Conservation (phyloP, 495 filamentous ascomycete species). For the Platismatia glauca region DNA sequence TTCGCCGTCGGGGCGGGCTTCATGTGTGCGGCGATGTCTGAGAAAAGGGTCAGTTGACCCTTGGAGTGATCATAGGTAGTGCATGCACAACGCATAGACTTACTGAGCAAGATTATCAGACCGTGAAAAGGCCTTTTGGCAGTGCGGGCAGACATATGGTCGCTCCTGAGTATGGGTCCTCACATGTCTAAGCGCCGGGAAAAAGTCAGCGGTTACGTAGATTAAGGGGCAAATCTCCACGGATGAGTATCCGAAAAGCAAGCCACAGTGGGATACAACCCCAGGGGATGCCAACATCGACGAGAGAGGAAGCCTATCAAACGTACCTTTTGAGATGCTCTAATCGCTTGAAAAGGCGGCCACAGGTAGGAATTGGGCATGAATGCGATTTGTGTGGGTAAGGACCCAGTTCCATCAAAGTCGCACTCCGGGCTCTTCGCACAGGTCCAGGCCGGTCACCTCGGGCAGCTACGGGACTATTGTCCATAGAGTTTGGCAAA, state of each 20-base stretch:
- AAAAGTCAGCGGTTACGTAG: conserved; percentile 53
- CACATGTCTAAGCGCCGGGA: conserved; percentile 70
- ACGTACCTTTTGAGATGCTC: conserved; percentile 98
- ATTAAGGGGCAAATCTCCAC: conserved; percentile 26
- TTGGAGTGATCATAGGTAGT: conserved; percentile 5
- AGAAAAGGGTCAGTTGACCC: conserved; percentile 29
- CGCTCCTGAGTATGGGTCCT: conserved; percentile 98
- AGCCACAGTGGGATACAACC: neutral
- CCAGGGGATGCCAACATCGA: conserved; percentile 12
- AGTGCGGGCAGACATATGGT: conserved; percentile 93
- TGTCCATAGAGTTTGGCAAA: conserved; percentile 48
- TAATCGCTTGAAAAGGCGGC: conserved; percentile 94
- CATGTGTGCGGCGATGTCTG: conserved; percentile 93
- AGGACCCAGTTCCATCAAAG: conserved; percentile 89
- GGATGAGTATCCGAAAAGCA: conserved; percentile 27
- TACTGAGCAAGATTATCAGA: conserved; percentile 99
- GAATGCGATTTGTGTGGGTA: conserved; percentile 97
- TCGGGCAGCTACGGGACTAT: conserved; percentile 42
- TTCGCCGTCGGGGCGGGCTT: conserved; percentile 64
- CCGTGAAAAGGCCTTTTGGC: conserved; percentile 96
- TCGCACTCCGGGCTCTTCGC: conserved; percentile 87
- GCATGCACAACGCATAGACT: conserved; percentile 41
- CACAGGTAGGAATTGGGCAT: conserved; percentile 97
- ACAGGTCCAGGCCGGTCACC: conserved; percentile 63
- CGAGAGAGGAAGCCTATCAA: neutral